Conservation (phyloP, 2,329 filamentous ascomycete species). For the Didymella sp. region DNA sequence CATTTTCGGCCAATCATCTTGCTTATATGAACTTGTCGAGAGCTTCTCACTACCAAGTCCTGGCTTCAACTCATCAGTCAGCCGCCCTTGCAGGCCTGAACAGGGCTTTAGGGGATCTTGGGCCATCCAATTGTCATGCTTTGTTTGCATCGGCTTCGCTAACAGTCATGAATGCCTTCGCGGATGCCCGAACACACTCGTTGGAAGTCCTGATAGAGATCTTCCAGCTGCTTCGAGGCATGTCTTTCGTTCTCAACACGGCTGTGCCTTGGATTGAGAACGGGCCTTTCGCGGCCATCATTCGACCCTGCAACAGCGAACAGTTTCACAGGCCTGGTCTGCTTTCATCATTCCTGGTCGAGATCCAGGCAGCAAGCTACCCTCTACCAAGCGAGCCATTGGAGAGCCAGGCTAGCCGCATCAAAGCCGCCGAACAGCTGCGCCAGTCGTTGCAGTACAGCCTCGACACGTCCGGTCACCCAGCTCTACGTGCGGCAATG, state of each 20-base stretch:
- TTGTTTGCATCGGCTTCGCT: constrained; percentile 35
- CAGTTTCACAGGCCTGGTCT: constrained; percentile 27
- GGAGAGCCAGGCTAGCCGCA: constrained; percentile 13
- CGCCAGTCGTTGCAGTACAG: constrained; percentile 27
- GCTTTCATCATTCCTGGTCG: constrained; percentile 31
- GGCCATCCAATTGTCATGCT: constrained; percentile 39
- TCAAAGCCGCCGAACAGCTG: constrained; percentile 25
- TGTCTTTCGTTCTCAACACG: constrained; percentile 32
- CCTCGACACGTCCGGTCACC: constrained; percentile 30
- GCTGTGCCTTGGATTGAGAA: constrained; percentile 28
- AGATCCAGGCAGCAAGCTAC: constrained; percentile 25
- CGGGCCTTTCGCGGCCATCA: constrained; percentile 34
- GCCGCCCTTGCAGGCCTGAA: constrained; percentile 34
- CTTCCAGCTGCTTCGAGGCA: constrained; percentile 39
- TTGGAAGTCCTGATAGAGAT: constrained; percentile 37
- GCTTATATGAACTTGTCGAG: constrained; percentile 37
- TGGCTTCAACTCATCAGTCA: constrained; percentile 41
- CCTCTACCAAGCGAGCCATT: constrained; percentile 13
- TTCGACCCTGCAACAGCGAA: constrained; percentile 12
- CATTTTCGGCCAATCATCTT: constrained; percentile 48
- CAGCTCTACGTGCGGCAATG: constrained; percentile 30
- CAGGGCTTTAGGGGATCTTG: constrained; percentile 29
- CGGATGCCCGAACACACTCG: constrained; percentile 25
- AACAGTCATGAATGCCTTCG: constrained; percentile 37
- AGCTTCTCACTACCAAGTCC: constrained; percentile 29